phyloP scores from a whole-genome alignment of 371 early-diverging fungal species.

The Paraphysoderma sedebokerense region DNA sequence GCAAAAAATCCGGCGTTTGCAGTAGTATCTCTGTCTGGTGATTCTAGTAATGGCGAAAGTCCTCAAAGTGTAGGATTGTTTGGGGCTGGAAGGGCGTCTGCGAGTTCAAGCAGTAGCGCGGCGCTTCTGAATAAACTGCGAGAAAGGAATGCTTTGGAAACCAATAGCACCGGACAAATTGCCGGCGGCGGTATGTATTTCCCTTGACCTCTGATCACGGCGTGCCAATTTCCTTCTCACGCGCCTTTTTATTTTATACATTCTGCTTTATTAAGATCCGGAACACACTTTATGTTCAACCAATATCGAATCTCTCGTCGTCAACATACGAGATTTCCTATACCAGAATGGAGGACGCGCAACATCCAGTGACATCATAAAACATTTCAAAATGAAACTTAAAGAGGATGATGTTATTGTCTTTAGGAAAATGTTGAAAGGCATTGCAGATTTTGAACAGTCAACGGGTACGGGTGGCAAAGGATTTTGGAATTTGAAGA shows the following conservation, averaged over 20 bases:
- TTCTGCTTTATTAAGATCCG: too few relatives aligned
- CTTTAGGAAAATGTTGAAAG: slow-evolving; percentile 47
- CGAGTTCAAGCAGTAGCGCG: too few relatives aligned
- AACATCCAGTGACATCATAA: slow-evolving; percentile 27
- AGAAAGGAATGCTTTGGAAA: too few relatives aligned
- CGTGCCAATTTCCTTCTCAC: too few relatives aligned
- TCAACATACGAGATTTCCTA: slow-evolving; percentile 33
- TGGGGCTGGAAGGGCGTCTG: too few relatives aligned
- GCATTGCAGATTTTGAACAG: slow-evolving; percentile 30
- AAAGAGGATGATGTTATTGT: slow-evolving; percentile 26
- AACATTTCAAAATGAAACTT: slow-evolving; percentile 20
- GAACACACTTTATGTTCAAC: too few relatives aligned
- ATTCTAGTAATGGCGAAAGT: slow-evolving; percentile 9
- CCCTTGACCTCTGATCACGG: too few relatives aligned
- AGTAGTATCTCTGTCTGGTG: not conserved
- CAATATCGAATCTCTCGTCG: slow-evolving; percentile 17
- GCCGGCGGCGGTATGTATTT: too few relatives aligned
- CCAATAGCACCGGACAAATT: too few relatives aligned
- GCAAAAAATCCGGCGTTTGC: not conserved
- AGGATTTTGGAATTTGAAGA: slow-evolving; percentile 32
- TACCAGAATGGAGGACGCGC: slow-evolving; percentile 24
- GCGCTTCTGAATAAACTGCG: too few relatives aligned
- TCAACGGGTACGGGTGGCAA: slow-evolving; percentile 4
- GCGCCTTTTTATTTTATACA: too few relatives aligned
- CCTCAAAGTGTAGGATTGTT: too few relatives aligned